These are phyloP conservation scores for Sedum album DNA, from an alignment of 164 flowering plant species.

Conservation along the genomic window DNA sequence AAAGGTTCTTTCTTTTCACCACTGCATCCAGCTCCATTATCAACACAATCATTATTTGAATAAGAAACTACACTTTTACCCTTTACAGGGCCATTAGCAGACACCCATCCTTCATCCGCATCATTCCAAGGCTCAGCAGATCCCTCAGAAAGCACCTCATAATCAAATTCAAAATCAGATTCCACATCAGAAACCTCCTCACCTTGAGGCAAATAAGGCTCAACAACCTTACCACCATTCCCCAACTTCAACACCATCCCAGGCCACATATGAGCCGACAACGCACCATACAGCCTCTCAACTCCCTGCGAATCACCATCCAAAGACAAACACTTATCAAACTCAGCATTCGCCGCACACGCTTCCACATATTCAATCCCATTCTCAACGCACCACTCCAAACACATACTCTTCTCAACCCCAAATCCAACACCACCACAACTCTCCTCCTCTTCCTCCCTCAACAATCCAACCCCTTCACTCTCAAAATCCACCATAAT, in stretches of 20 bases:
- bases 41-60: conserved; percentile 11
- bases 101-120: conserved; percentile 51
- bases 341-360: conserved; percentile 81
- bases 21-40: conserved; percentile 10
- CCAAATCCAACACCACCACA: conserved; percentile 34
- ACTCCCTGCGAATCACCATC: conserved; percentile 94
- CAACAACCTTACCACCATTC: conserved; percentile 14
- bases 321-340: conserved; percentile 83
- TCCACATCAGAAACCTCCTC: conserved; percentile 72
- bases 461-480: conserved; percentile 74
- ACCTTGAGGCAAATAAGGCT: neutral
- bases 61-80: conserved; percentile 12
- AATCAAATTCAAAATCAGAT: conserved; percentile 70
- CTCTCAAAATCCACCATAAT: conserved; percentile 66
- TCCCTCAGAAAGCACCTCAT: conserved; percentile 68
- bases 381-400: conserved; percentile 75
- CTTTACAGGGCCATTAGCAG: conserved; percentile 26
- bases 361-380: conserved; percentile 86
- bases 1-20: conserved; percentile 21
- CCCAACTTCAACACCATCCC: conserved; percentile 89
- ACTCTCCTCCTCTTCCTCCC: conserved; percentile 46
- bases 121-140: conserved; percentile 84
- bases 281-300: conserved; percentile 70
- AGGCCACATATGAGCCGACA: conserved; percentile 98
- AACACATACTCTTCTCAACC: conserved; percentile 45